A percentile compares a stretch with the other conserved stretches of the same genome.
Evolutionary conservation across 306 rosid genomes (phyloP).

Genomic region (Senna tora): DNA sequence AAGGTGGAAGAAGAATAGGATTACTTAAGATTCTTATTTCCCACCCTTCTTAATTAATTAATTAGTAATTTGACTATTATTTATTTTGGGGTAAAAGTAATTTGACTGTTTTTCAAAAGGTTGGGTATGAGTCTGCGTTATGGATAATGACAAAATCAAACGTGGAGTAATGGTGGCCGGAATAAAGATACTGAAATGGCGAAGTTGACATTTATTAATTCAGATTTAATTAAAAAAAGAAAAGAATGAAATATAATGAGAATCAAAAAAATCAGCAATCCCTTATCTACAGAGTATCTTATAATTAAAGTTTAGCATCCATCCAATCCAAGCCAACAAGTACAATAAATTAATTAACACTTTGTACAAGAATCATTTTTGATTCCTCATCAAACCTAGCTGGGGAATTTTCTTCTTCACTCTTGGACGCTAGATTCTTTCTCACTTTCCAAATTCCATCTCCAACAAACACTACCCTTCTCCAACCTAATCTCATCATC

Average conservation of each 20-base stretch:
- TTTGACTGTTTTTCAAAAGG: background rate
- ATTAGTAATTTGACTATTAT: background rate
- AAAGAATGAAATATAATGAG: conserved; percentile 29
- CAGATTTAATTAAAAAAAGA: background rate
- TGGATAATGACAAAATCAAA: background rate
- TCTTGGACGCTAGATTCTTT: conserved; percentile 39
- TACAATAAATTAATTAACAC: conserved; percentile 34
- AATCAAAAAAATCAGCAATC: conserved; percentile 35
- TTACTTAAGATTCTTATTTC: too few species aligned
- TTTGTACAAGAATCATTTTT: conserved; percentile 40
- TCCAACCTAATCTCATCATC: conserved; percentile 26
- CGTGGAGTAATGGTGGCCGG: background rate
- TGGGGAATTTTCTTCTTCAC: conserved; percentile 14
- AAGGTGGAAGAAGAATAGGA: too few species aligned
- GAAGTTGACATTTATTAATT: too few species aligned
- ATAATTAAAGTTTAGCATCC: conserved; percentile 27
- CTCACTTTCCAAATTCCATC: conserved; percentile 28
- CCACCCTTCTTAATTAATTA: background rate
- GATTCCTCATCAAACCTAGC: conserved; percentile 21
- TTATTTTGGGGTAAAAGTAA: too few species aligned
- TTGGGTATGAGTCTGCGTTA: background rate
- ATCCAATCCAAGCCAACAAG: conserved; percentile 36
- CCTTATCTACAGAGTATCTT: conserved; percentile 47
- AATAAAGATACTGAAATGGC: conserved; percentile 28
- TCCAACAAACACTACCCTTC: conserved; percentile 22